Conservation (phyloP, 306 rosid genomes). For the Quercus aquifolioides region DNA sequence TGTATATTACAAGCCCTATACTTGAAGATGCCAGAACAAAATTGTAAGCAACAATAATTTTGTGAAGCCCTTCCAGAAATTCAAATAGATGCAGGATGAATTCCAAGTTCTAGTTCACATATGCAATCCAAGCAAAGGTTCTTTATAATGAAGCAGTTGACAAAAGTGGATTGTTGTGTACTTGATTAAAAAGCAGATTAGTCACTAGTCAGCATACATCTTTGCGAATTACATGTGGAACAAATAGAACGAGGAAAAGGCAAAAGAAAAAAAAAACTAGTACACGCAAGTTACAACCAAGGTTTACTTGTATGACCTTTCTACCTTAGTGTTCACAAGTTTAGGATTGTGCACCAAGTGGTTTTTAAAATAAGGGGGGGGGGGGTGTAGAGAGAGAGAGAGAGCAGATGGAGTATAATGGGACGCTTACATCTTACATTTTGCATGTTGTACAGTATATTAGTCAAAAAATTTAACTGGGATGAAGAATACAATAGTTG, state of each 20-base stretch:
- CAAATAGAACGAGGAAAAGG: no score
- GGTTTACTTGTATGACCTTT: no score
- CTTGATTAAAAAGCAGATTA: background rate
- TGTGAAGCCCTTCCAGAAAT: background rate
- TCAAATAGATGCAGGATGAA: background rate
- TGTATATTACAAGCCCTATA: background rate
- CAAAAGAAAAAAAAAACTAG: no score
- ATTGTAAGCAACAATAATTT: background rate
- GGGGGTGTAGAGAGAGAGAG: no score
- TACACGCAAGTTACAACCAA: no score
- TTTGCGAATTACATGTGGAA: background rate
- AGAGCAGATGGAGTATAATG: no score
- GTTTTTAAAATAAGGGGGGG: no score
- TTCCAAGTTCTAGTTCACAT: background rate
- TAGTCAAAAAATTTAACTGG: background rate
- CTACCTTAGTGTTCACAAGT: no score
- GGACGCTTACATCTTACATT: no score
- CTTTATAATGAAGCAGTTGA: background rate
- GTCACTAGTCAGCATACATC: background rate
- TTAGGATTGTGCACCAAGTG: no score
- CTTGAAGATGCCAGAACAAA: background rate
- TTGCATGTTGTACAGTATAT: no score
- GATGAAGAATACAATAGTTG: conserved; percentile 18
- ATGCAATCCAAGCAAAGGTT: background rate
- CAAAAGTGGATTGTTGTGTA: background rate